phyloP scores from a whole-genome alignment of 129 eudicot genomes.

The Calendula officinalis region DNA sequence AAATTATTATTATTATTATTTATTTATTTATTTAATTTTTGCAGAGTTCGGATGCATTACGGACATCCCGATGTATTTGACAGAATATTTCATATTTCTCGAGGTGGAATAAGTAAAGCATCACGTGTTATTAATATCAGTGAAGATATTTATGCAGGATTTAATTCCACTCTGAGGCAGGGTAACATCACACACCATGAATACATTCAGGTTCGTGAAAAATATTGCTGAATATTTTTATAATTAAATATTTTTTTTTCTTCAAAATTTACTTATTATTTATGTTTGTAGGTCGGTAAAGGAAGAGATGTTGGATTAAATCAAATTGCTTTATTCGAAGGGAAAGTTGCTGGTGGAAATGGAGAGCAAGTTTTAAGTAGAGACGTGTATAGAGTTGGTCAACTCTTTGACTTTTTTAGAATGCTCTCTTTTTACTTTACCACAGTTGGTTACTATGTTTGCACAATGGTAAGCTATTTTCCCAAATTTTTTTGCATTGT shows the following conservation, averaged over 20 bases:
- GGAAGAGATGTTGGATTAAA: slow-evolving; percentile 98
- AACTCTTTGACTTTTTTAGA: slow-evolving; percentile 93
- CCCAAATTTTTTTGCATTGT: not conserved
- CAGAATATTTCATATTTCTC: slow-evolving; percentile 87
- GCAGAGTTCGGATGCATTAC: slow-evolving; percentile 99
- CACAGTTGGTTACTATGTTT: slow-evolving; percentile 87
- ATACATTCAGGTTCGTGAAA: slow-evolving; percentile 78
- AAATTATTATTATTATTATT: not conserved
- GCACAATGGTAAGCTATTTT: slow-evolving; percentile 77
- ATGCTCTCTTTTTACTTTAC: slow-evolving; percentile 95
- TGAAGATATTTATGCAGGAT: slow-evolving; percentile 94
- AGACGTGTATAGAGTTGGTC: slow-evolving; percentile 91
- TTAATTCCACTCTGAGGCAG: slow-evolving; percentile 94
- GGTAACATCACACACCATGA: slow-evolving; percentile 98
- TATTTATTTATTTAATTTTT: slow-evolving; percentile 12
- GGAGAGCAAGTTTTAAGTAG: slow-evolving; percentile 98
- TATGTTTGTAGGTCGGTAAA: slow-evolving; percentile 76
- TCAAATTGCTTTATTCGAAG: slow-evolving; percentile 96
- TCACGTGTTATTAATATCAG: slow-evolving; percentile 97
- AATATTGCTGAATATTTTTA: not conserved
- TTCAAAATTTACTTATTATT: slow-evolving; percentile 5
- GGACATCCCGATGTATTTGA: slow-evolving; percentile 99
- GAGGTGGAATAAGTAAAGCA: slow-evolving; percentile 97
- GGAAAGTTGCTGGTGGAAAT: slow-evolving; percentile 97
- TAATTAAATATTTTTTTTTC: not conserved